phyloP scores from a whole-genome alignment of 352 stramenopile genomes.

The Globisporangium rhizosaccharum region DNA sequence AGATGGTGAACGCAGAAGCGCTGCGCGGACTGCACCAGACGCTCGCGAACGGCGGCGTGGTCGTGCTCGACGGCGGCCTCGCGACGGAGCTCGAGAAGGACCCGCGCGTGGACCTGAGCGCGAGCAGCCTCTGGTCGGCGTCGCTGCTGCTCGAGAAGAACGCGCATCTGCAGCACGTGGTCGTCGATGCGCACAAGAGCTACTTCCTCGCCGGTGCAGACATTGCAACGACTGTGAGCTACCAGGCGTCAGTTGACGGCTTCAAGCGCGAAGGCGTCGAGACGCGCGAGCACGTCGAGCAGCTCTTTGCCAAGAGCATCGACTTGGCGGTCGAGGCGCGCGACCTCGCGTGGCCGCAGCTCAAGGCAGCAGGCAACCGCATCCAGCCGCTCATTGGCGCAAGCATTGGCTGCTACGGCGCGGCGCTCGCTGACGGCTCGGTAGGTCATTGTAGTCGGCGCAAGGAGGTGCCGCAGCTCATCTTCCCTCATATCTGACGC shows the following conservation, averaged over 20 bases:
- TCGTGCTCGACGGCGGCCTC: conserved; percentile 72
- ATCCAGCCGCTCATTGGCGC: conserved; percentile 72
- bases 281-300: conserved; percentile 37
- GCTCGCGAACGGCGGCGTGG: conserved; percentile 23
- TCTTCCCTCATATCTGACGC: neutral
- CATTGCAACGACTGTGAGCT: conserved; percentile 76
- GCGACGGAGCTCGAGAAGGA: conserved; percentile 79
- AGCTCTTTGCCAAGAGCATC: conserved; percentile 72
- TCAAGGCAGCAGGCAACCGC: conserved; percentile 26
- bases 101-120: conserved; percentile 42
- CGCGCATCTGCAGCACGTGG: conserved; percentile 40
- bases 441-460: conserved; percentile 20
- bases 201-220: conserved; percentile 80
- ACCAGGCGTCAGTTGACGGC: conserved; percentile 81
- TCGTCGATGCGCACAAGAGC: conserved; percentile 60
- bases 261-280: conserved; percentile 64
- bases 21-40: conserved; percentile 30
- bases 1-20: conserved; percentile 19
- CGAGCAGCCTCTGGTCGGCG: conserved; percentile 67
- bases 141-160: conserved; percentile 59
- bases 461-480: neutral
- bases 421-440: conserved; percentile 77
- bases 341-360: conserved; percentile 44
- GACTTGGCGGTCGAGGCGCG: conserved; percentile 61
- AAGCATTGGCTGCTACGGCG: conserved; percentile 85